phyloP scores from a whole-genome alignment of 2,329 filamentous ascomycete species.

The Colletotrichum filicis region DNA sequence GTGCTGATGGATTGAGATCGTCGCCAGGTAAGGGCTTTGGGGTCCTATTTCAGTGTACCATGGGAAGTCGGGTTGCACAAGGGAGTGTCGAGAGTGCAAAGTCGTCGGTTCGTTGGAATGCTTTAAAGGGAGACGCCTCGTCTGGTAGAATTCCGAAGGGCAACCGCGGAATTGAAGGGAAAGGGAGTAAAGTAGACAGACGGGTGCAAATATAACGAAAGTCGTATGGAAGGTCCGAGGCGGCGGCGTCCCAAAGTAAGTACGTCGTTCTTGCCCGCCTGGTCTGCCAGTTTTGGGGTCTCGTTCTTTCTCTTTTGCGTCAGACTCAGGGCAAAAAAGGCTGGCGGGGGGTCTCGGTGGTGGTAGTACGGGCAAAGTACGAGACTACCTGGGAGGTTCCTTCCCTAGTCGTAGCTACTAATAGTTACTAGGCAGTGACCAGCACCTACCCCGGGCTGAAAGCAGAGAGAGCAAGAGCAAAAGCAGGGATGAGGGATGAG shows the following conservation, averaged over 20 bases:
- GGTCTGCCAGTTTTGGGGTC: neutral
- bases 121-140: constrained; percentile 22
- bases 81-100: constrained; percentile 1
- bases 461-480: neutral
- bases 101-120: constrained; percentile 21
- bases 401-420: neutral
- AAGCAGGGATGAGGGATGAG: constrained; percentile 21
- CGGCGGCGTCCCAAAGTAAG: constrained; percentile 9
- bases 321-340: neutral
- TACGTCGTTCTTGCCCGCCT: constrained; percentile 1
- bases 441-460: constrained; percentile 29
- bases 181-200: neutral
- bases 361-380: constrained; percentile 1
- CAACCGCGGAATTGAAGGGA: constrained; percentile 10
- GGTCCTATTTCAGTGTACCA: constrained; percentile 32
- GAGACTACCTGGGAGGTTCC: neutral
- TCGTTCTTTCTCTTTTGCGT: neutral
- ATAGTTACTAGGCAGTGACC: neutral
- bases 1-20: neutral
- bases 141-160: constrained; percentile 18
- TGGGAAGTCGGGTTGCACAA: neutral
- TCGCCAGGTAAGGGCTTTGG: neutral
- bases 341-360: constrained; percentile 13
- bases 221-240: constrained; percentile 12
- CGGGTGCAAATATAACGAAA: constrained; percentile 17